Evolutionary conservation across 176 grass and related monocot genomes (phyloP).

Genomic region (Oropetium thomaeum): DNA sequence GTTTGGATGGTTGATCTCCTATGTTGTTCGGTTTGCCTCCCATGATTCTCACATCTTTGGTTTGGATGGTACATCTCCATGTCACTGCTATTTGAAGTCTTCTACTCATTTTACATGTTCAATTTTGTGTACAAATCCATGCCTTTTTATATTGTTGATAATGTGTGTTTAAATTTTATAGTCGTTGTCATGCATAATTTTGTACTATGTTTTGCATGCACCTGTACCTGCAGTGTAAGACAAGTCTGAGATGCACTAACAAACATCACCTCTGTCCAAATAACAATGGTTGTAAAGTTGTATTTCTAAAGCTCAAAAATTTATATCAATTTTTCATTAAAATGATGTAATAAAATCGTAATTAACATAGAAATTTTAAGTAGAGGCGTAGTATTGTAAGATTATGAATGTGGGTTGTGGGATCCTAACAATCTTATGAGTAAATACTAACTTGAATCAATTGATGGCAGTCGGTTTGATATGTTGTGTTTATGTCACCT

Average conservation of each 20-base stretch:
- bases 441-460: not conserved
- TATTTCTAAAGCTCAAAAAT: not conserved
- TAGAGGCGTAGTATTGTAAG: slow-evolving; percentile 4
- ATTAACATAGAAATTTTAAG: not conserved
- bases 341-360: not conserved
- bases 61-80: slow-evolving; percentile 5
- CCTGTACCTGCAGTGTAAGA: not conserved
- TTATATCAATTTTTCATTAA: not conserved
- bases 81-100: slow-evolving; percentile 22
- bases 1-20: not conserved
- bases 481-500: not conserved
- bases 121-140: not conserved
- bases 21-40: not conserved
- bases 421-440: not conserved
- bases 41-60: not conserved
- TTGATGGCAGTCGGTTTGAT: not conserved
- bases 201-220: not conserved
- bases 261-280: not conserved
- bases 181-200: not conserved
- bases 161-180: not conserved
- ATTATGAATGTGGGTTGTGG: slow-evolving; percentile 3
- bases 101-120: slow-evolving; percentile 21
- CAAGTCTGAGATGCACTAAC: not conserved
- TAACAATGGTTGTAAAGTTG: not conserved
- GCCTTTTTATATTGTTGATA: not conserved